These are phyloP conservation scores for Pythium rishiriense DNA, from an alignment of 352 stramenopile species.

Conservation along the genomic window DNA sequence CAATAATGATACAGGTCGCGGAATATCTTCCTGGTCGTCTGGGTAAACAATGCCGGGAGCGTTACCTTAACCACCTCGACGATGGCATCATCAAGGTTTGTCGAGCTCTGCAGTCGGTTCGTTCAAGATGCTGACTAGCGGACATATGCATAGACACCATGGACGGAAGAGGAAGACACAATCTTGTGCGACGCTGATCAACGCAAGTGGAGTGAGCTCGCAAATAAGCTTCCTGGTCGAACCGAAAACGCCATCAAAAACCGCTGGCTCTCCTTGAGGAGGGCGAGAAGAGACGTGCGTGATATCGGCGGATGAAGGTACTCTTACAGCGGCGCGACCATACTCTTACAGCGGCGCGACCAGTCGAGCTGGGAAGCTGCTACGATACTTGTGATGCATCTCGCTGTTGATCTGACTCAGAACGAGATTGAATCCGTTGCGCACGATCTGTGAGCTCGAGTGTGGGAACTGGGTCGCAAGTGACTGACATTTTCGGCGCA, in stretches of 20 bases:
- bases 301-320: neutral
- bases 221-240: conserved; percentile 44
- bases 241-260: conserved; percentile 74
- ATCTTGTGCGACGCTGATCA: conserved; percentile 32
- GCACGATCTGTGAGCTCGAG: conserved; percentile 1
- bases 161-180: conserved; percentile 50
- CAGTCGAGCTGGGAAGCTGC: conserved; percentile 37
- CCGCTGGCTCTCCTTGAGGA: conserved; percentile 42
- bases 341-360: conserved; percentile 46
- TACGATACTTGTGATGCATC: conserved; percentile 47
- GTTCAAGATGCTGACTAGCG: neutral
- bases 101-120: neutral
- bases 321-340: conserved; percentile 49
- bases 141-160: conserved; percentile 33
- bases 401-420: conserved; percentile 63
- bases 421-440: conserved; percentile 57
- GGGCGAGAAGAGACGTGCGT: neutral
- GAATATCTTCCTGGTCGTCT: conserved; percentile 50
- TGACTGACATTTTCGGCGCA: conserved; percentile 58
- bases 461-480: neutral
- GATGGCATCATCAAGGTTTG: conserved; percentile 45
- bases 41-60: conserved; percentile 74
- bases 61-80: conserved; percentile 66
- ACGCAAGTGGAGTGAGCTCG: conserved; percentile 52
- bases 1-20: conserved; percentile 42